A percentile compares a stretch with the other conserved stretches of the same genome.
Evolutionary conservation across 805 yeast genomes (phyloP).

Genomic region (Yamadazyma endophytica): DNA sequence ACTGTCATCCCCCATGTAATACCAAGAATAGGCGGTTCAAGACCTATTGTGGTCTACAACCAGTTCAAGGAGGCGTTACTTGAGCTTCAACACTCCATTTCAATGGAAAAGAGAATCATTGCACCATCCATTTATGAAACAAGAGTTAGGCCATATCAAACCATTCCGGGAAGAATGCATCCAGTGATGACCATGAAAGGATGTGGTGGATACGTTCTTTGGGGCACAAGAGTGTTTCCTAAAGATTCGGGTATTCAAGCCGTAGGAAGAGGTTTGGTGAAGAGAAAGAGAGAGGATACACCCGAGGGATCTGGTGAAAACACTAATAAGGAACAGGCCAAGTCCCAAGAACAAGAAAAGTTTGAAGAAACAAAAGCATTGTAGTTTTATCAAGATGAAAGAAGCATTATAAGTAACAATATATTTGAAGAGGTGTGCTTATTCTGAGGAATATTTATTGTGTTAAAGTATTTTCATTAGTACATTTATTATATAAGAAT

Average conservation of each 20-base stretch:
- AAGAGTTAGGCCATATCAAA: slow-evolving; percentile 81
- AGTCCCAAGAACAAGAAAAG: no score
- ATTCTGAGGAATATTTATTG: no score
- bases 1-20: slow-evolving; percentile 59
- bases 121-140: slow-evolving; percentile 84
- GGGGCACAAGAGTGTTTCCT: slow-evolving; percentile 79
- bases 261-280: slow-evolving; percentile 60
- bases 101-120: slow-evolving; percentile 63
- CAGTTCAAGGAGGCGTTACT: slow-evolving; percentile 78
- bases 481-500: no score
- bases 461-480: no score
- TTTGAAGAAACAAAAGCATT: no score
- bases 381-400: no score
- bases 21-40: slow-evolving; percentile 71
- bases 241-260: slow-evolving; percentile 54
- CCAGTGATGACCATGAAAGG: slow-evolving; percentile 93
- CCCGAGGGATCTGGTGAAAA: no score
- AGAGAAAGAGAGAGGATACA: slow-evolving; percentile 30
- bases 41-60: slow-evolving; percentile 79
- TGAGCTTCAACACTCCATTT: slow-evolving; percentile 66
- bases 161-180: slow-evolving; percentile 90
- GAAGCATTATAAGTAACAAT: no score
- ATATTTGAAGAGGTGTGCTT: no score
- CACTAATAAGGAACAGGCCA: neutral
- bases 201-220: slow-evolving; percentile 83